These are phyloP conservation scores for Parastagonospora avenae DNA, from an alignment of 2,329 filamentous ascomycete genomes.

Conservation along the genomic window DNA sequence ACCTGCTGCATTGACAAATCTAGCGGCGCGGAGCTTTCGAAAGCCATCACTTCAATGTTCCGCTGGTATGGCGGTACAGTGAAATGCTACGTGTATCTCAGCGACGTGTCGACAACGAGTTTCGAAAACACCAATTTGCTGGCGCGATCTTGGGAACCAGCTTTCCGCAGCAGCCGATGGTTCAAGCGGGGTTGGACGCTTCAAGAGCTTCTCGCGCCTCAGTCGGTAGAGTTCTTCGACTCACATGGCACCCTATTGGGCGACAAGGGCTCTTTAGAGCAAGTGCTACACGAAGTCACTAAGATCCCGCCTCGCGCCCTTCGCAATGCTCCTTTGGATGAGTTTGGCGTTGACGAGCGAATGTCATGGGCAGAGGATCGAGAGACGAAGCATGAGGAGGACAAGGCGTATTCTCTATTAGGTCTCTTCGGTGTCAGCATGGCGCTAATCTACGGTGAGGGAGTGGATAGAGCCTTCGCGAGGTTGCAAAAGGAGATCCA, in stretches of 20 bases:
- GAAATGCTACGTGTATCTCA: slow-evolving; percentile 4
- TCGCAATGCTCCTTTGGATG: background rate
- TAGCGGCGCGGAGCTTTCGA: background rate
- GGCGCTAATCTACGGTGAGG: slow-evolving; percentile 3
- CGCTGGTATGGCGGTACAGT: slow-evolving; percentile 4
- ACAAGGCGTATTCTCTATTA: slow-evolving; percentile 3
- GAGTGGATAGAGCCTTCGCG: background rate
- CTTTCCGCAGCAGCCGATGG: slow-evolving; percentile 6
- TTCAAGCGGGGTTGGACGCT: too few species aligned
- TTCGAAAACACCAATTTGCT: too few species aligned
- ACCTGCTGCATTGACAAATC: slow-evolving; percentile 9
- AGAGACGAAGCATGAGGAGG: background rate
- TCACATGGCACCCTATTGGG: too few species aligned
- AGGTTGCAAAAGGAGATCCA: slow-evolving; percentile 1
- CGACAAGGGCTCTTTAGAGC: slow-evolving; percentile 8
- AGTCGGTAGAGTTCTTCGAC: too few species aligned
- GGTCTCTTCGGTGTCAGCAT: slow-evolving; percentile 4
- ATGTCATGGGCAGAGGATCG: slow-evolving; percentile 10
- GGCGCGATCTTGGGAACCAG: slow-evolving; percentile 4
- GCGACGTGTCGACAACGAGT: slow-evolving; percentile 2
- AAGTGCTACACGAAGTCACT: slow-evolving; percentile 3
- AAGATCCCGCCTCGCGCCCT: background rate
- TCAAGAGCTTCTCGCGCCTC: too few species aligned
- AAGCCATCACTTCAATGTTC: slow-evolving; percentile 9
- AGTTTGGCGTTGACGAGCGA: slow-evolving; percentile 3